Evolutionary conservation across 148 eudicot species (phyloP), one percentile per base, ranked within the genome.

Genomic region (Camellia sinensis): DNA sequence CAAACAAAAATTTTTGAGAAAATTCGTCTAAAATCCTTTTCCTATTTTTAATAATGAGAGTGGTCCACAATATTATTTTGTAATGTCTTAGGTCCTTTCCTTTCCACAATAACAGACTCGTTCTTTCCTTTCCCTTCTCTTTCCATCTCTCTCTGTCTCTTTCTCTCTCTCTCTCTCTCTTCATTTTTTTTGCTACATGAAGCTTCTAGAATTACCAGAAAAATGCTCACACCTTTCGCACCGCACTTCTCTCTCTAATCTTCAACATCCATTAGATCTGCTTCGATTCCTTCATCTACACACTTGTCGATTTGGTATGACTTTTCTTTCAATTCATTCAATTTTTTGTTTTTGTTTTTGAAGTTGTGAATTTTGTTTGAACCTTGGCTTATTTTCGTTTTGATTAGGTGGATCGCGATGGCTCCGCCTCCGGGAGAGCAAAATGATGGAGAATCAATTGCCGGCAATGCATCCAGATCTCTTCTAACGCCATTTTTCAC

Each of bases 401-500:
- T 50, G 72, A 71, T 63, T 57, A 14, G 68, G 73, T 40, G 50
- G 75, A 44, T 66, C 48, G 53, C 13, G 46, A 89, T 88, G 90
- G 74, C 73, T 70, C 88, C 90, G 45, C 83, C 87, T 62, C 81
- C 88, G 80, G 82, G 41, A 52, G 89, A 83, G 48, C 82, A 85
- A 69, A 80, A 15, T 82, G 82, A 87, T 66, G 86, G 87, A 13
- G 89, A 87, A 69, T 44, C 88, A 11, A 37, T 80, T 67, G 81
- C 78, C 29, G 91, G 73, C 22, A 90, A 81, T 17, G 68, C 84
- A 7, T 85, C 89, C 56, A 87, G 93, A 77, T 76, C 88, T 12
- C 82, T 90, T 53, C 96, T 96, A 82, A 95, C 97, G 79, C 97
- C 99, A 41, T 95, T 95, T 80, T 14, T 93, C 73, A 92, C 91